phyloP scores from a whole-genome alignment of 2,329 filamentous ascomycete genomes.

The Cladosporium austrohemisphaericum region DNA sequence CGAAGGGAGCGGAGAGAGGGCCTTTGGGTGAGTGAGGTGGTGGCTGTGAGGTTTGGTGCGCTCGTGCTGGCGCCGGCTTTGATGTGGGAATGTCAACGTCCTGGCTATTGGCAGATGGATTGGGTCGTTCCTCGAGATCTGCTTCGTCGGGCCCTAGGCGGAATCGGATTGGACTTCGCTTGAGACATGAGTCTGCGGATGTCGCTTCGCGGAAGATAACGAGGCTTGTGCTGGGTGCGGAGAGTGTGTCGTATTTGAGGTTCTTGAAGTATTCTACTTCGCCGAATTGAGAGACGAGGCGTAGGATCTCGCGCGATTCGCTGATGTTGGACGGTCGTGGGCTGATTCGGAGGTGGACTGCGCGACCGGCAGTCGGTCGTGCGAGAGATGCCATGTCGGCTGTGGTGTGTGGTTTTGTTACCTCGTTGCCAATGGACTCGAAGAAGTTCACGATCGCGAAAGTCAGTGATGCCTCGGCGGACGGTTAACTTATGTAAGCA shows the following conservation, averaged over 20 bases:
- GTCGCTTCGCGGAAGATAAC: slow-evolving; percentile 44
- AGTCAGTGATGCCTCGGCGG: too few relatives aligned
- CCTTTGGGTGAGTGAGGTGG: background rate
- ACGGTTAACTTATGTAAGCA: too few relatives aligned
- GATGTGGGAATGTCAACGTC: background rate
- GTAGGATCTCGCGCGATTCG: slow-evolving; percentile 49
- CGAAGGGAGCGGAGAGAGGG: slow-evolving; percentile 14
- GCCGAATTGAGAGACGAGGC: slow-evolving; percentile 47
- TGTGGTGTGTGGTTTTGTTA: too few relatives aligned
- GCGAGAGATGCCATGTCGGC: slow-evolving; percentile 19
- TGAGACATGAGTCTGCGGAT: slow-evolving; percentile 40
- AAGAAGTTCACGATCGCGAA: too few relatives aligned
- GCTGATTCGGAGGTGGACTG: slow-evolving; percentile 45
- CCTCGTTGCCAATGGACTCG: too few relatives aligned
- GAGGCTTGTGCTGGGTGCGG: slow-evolving; percentile 41
- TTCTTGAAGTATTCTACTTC: slow-evolving; percentile 47
- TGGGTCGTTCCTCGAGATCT: background rate
- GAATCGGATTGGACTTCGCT: slow-evolving; percentile 46
- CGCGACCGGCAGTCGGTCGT: slow-evolving; percentile 38
- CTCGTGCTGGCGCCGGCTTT: background rate
- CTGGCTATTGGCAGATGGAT: too few relatives aligned
- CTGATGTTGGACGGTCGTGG: slow-evolving; percentile 46
- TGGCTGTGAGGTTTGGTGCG: background rate
- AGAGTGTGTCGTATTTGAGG: slow-evolving; percentile 45
- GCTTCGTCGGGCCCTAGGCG: slow-evolving; percentile 32